A percentile compares a stretch with the other conserved stretches of the same genome.
Conservation (phyloP, 2,329 filamentous ascomycete genomes). For the Myriosclerotinia duriaeana region DNA sequence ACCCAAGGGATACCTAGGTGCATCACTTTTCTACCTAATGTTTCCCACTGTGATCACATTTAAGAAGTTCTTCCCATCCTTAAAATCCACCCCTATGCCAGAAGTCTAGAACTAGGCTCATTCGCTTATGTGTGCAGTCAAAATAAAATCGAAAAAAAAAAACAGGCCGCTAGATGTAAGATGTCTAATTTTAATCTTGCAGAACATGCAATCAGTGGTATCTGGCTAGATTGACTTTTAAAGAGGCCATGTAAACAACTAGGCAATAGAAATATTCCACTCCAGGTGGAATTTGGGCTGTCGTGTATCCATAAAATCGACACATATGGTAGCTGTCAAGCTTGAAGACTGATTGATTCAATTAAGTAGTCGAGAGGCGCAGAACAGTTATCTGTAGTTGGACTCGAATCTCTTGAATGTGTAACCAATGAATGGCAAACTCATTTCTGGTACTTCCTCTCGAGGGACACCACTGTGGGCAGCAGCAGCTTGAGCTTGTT, state of each 20-base stretch:
- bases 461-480: constrained; percentile 52
- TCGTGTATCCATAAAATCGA: constrained; percentile 5
- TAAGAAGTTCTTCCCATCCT: constrained; percentile 15
- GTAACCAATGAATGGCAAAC: constrained; percentile 92
- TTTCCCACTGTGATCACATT: constrained; percentile 21
- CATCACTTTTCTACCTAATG: constrained; percentile 21
- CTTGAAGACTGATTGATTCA: background rate
- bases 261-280: constrained; percentile 6
- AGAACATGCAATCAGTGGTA: constrained; percentile 19
- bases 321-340: background rate
- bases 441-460: constrained; percentile 90
- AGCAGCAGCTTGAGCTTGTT: constrained; percentile 62
- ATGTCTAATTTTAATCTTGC: constrained; percentile 17
- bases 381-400: constrained; percentile 56
- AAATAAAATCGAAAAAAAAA: constrained; percentile 11
- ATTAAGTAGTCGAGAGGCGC: constrained; percentile 19
- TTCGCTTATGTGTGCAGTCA: constrained; percentile 20
- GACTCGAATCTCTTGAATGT: constrained; percentile 95
- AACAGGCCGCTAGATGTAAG: constrained; percentile 15
- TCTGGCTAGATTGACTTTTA: constrained; percentile 15
- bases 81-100: constrained; percentile 20
- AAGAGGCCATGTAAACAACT: constrained; percentile 5
- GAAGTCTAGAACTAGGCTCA: constrained; percentile 20
- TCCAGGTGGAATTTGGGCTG: constrained; percentile 9
- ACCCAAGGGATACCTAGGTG: constrained; percentile 5